These are phyloP conservation scores for Suillus plorans DNA, from an alignment of 768 basidiomycete genomes.

Conservation along the genomic window DNA sequence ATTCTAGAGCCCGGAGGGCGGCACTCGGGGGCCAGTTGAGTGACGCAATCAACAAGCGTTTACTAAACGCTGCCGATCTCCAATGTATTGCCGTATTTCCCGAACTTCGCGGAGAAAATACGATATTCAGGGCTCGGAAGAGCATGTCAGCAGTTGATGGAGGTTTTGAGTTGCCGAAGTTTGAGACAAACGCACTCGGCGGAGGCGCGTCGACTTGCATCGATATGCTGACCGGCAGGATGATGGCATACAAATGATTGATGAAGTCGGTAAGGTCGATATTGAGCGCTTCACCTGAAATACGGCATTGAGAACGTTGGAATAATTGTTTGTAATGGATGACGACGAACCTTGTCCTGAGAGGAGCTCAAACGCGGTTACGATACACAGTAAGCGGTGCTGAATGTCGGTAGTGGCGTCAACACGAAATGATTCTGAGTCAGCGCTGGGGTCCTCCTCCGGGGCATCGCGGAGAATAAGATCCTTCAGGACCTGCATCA, in stretches of 20 bases:
- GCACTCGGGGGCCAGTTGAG: slow-evolving; percentile 76
- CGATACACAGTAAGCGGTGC: slow-evolving; percentile 78
- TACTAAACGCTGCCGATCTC: slow-evolving; percentile 89
- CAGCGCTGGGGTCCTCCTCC: slow-evolving; percentile 41
- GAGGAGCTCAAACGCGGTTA: slow-evolving; percentile 96
- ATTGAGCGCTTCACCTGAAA: slow-evolving; percentile 89
- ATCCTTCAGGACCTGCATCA: slow-evolving; percentile 81
- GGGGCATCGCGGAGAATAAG: slow-evolving; percentile 56
- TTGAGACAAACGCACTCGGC: slow-evolving; percentile 26
- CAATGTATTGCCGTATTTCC: slow-evolving; percentile 57
- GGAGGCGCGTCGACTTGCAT: slow-evolving; percentile 60
- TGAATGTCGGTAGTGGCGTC: slow-evolving; percentile 44
- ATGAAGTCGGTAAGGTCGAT: slow-evolving; percentile 93
- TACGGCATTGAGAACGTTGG: slow-evolving; percentile 11
- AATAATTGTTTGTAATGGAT: slow-evolving; percentile 12
- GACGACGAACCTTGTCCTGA: slow-evolving; percentile 82
- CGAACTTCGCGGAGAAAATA: slow-evolving; percentile 73
- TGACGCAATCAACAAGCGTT: slow-evolving; percentile 81
- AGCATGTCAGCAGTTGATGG: slow-evolving; percentile 64
- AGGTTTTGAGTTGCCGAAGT: slow-evolving; percentile 27
- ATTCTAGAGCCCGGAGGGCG: slow-evolving; percentile 68
- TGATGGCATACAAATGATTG: slow-evolving; percentile 76
- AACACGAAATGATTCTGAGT: slow-evolving; percentile 27
- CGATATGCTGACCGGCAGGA: slow-evolving; percentile 70
- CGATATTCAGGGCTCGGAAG: slow-evolving; percentile 80